Conservation (phyloP, 2,329 filamentous ascomycete genomes). For the Neophaeococcomyces aloes region DNA sequence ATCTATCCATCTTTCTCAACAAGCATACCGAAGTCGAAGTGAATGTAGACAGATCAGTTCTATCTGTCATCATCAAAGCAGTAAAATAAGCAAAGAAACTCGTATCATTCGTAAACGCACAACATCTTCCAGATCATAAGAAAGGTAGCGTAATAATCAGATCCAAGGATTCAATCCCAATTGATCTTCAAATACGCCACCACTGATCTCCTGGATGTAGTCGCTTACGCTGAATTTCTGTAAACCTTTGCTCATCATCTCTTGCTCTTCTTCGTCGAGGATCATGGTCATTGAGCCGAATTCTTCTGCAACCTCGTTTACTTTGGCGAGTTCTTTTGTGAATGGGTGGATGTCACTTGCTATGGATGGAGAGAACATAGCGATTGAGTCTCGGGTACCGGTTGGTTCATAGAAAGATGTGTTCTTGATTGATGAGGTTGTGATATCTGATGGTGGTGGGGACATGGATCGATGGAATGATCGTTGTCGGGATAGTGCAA, state of each 20-base stretch:
- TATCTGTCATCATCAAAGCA: too few relatives aligned
- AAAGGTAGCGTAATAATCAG: too few relatives aligned
- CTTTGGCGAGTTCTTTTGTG: slow-evolving; percentile 77
- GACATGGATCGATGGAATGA: slow-evolving; percentile 47
- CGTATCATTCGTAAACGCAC: too few relatives aligned
- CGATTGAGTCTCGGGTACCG: slow-evolving; percentile 26
- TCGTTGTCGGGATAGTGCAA: slow-evolving; percentile 59
- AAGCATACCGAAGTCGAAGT: too few relatives aligned
- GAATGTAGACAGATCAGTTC: too few relatives aligned
- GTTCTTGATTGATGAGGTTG: too few relatives aligned
- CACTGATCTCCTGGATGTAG: slow-evolving; percentile 70
- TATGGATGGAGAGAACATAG: slow-evolving; percentile 27
- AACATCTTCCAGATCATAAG: too few relatives aligned
- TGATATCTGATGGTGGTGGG: slow-evolving; percentile 30
- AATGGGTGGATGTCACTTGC: slow-evolving; percentile 57
- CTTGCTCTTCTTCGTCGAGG: slow-evolving; percentile 62
- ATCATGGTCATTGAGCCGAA: slow-evolving; percentile 47
- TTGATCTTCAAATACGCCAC: slow-evolving; percentile 47
- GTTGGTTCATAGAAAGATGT: slow-evolving; percentile 11
- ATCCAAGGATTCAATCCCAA: slow-evolving; percentile 33
- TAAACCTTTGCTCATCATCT: slow-evolving; percentile 59
- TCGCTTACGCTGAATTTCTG: slow-evolving; percentile 67
- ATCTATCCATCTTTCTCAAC: too few relatives aligned
- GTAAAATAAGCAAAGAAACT: too few relatives aligned
- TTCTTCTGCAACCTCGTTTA: slow-evolving; percentile 87